A percentile compares a stretch with the other conserved stretches of the same genome.
phyloP scores from a whole-genome alignment of 2,329 filamentous ascomycete genomes.

The Sporothrix humicola region DNA sequence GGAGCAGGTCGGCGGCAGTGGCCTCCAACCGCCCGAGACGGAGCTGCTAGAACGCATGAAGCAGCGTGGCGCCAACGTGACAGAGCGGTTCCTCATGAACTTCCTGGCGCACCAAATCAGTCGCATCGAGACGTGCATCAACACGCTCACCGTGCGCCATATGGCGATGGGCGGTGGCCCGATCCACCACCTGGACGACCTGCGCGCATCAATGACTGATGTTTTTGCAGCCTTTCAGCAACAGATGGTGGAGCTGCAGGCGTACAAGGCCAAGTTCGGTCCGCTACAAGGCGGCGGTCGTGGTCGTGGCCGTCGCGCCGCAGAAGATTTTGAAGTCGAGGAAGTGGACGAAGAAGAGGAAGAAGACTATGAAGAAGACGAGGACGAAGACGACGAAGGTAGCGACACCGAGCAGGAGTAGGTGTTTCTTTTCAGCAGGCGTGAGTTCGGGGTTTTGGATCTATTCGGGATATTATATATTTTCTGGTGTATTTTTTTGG shows the following conservation, averaged over 20 bases:
- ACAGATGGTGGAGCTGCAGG: slow-evolving; percentile 68
- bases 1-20: slow-evolving; percentile 69
- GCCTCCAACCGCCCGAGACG: slow-evolving; percentile 79
- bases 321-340: slow-evolving; percentile 17
- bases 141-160: slow-evolving; percentile 78
- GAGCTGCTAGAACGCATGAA: slow-evolving; percentile 75
- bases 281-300: slow-evolving; percentile 43
- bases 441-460: background rate
- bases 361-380: background rate
- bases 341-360: slow-evolving; percentile 27
- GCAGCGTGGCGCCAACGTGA: slow-evolving; percentile 77
- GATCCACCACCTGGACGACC: slow-evolving; percentile 68
- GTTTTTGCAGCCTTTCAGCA: slow-evolving; percentile 67
- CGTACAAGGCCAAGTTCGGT: slow-evolving; percentile 62
- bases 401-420: slow-evolving; percentile 48
- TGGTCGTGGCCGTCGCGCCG: background rate
- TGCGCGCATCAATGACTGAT: slow-evolving; percentile 77
- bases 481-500: slow-evolving; percentile 8
- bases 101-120: slow-evolving; percentile 95
- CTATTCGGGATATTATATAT: background rate
- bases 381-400: slow-evolving; percentile 39
- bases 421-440: background rate
- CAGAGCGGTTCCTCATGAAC: slow-evolving; percentile 84
- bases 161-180: slow-evolving; percentile 71
- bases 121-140: slow-evolving; percentile 89